Evolutionary conservation across 208 protist species (phyloP).

Genomic region (Porcisia deanei): DNA sequence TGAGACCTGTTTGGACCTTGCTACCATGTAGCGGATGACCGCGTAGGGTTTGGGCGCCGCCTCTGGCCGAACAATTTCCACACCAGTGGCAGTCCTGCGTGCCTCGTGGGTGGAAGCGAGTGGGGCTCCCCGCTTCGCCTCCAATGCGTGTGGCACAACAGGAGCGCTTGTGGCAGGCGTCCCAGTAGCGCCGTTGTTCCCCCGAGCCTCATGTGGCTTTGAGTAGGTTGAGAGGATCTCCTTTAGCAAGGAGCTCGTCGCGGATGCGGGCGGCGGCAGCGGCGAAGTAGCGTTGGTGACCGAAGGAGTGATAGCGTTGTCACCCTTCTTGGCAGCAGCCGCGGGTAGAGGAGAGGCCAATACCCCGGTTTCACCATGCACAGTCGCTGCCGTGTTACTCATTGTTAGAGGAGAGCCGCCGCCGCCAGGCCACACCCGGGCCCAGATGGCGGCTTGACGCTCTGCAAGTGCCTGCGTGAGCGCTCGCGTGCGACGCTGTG

Average conservation of each 20-base stretch:
- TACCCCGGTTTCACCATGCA: not conserved
- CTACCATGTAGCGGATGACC: constrained; percentile 46
- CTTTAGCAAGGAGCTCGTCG: constrained; percentile 24
- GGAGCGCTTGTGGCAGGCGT: not conserved
- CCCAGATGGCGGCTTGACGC: constrained; percentile 27
- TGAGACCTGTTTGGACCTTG: constrained; percentile 1
- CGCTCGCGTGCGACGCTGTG: constrained; percentile 42
- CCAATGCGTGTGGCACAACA: not conserved
- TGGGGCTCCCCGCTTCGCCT: not conserved
- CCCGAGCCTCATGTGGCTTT: constrained; percentile 28
- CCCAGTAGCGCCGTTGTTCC: not conserved
- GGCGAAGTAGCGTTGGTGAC: not conserved
- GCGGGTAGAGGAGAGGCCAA: not conserved
- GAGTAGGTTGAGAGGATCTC: constrained; percentile 62
- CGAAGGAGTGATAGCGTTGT: not conserved
- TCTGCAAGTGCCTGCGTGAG: constrained; percentile 28
- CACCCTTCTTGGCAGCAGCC: not conserved
- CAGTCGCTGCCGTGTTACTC: not conserved
- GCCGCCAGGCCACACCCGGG: constrained; percentile 26
- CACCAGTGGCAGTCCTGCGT: constrained; percentile 17
- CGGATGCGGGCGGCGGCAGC: constrained; percentile 2
- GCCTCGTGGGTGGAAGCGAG: not conserved
- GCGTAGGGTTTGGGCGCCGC: constrained; percentile 46
- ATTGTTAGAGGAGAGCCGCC: not conserved
- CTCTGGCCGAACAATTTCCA: constrained; percentile 45